Evolutionary conservation across 805 yeast species (phyloP), one percentile per base, ranked within the genome.

Genomic region (Huiozyma sinensis): DNA sequence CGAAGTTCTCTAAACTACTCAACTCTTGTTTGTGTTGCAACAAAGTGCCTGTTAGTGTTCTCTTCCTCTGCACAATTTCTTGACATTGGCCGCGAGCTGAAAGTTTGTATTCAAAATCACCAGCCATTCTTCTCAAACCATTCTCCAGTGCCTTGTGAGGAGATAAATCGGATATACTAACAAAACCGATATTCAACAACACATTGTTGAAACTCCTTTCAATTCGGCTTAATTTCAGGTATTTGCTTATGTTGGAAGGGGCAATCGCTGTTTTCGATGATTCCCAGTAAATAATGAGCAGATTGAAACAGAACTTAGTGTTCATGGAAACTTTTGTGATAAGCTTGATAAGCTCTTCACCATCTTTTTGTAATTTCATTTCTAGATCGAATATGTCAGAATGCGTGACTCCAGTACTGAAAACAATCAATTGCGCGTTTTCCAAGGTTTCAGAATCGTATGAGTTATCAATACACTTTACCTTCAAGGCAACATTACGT

Each of bases 271-370:
- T 57, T 28, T 62, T 63, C 1, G 63, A 55, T n/a, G 69, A 57
- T 35, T 66, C 70, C 73, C 73, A 68, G 44, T 62, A 66, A 2
- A 67, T 46, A 2, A 69, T 48, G 27, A 67, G 17, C 9, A 68
- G 44, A 30, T 59, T 58, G 42, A 67, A 63, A 40, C 58, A 57
- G 33, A 52, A 58, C 39, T 63, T 64, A 5, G 67, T 57, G 40
- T 64, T 59, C 30, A 65, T 43, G 5, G 66, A 55, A 7, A 65
- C 52, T 4, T 65, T 68, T 28, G 64, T 60, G 1, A 64, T 48
- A 12, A 68, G 43, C 36, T 65, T 67, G n/a, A 54, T 57, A 35
- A 68, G 47, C 39, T 51, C 64, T 53, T 47, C 66, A 34, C 58
- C 64, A 44, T 48, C 68, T 44, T 52, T 64, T 47, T 47, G 62